Conservation (phyloP, 495 filamentous ascomycete species). For the Penicillium egyptiacum region DNA sequence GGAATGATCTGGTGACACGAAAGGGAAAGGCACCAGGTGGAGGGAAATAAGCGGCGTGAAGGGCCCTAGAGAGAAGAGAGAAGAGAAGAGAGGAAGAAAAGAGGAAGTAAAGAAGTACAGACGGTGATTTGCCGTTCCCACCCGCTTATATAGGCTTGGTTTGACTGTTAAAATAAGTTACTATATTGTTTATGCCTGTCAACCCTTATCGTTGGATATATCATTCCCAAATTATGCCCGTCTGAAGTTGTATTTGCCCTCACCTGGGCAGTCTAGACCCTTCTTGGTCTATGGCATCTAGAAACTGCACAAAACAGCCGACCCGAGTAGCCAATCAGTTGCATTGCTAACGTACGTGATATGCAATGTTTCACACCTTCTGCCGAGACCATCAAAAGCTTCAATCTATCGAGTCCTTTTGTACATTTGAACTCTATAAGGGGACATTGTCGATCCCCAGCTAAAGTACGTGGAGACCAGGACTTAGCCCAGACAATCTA, state of each 20-base stretch:
- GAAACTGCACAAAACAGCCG: constrained; percentile 3
- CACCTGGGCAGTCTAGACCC: constrained; percentile 5
- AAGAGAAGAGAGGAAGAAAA: not conserved
- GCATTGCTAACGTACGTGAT: not conserved
- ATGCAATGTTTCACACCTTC: not conserved
- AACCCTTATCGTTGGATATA: not conserved
- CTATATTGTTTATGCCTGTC: not conserved
- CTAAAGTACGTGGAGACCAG: not conserved
- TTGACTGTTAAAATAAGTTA: not conserved
- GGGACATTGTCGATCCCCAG: constrained; percentile 7
- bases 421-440: not conserved
- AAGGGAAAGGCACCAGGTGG: not conserved
- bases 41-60: not conserved
- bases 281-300: not conserved
- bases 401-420: not conserved
- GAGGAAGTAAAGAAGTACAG: not conserved
- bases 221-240: not conserved
- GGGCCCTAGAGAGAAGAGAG: not conserved
- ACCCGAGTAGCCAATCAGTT: constrained; percentile 1
- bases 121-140: not conserved
- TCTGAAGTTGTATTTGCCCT: not conserved
- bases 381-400: not conserved
- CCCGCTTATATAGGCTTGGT: not conserved
- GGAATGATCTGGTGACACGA: constrained; percentile 2
- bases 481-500: not conserved